Conservation (phyloP, 2,329 filamentous ascomycete species). For the Phaeophleospora eucalypticola region DNA sequence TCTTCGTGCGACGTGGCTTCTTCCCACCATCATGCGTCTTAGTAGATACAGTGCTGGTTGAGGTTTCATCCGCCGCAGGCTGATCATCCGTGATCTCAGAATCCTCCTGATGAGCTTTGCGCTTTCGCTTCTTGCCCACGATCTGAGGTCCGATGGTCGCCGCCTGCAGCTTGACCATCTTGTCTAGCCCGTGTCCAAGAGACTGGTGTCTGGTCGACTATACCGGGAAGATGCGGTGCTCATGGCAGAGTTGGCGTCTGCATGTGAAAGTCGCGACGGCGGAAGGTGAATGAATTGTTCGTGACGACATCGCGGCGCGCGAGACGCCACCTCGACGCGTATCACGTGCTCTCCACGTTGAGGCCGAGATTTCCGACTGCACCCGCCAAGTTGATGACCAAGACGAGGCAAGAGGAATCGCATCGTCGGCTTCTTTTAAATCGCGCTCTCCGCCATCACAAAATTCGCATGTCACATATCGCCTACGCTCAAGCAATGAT, state of each 20-base stretch:
- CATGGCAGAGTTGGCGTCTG: background rate
- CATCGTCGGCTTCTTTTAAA: no score
- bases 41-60: conserved; percentile 47
- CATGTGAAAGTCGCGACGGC: background rate
- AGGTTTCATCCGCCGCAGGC: conserved; percentile 16
- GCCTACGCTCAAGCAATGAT: no score
- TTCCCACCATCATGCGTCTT: conserved; percentile 56
- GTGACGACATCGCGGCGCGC: conserved; percentile 9
- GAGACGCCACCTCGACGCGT: conserved; percentile 2
- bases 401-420: no score
- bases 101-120: conserved; percentile 4
- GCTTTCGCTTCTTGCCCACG: conserved; percentile 15
- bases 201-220: background rate
- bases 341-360: background rate
- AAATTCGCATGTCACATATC: no score
- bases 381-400: background rate
- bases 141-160: conserved; percentile 34
- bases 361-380: background rate
- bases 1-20: conserved; percentile 46
- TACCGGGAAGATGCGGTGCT: background rate
- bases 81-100: conserved; percentile 5
- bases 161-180: conserved; percentile 47
- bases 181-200: background rate
- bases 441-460: no score
- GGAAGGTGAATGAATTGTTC: conserved; percentile 1